These are phyloP conservation scores for Fusarium sp. DNA, from an alignment of 2,329 filamentous ascomycete species.

Conservation along the genomic window DNA sequence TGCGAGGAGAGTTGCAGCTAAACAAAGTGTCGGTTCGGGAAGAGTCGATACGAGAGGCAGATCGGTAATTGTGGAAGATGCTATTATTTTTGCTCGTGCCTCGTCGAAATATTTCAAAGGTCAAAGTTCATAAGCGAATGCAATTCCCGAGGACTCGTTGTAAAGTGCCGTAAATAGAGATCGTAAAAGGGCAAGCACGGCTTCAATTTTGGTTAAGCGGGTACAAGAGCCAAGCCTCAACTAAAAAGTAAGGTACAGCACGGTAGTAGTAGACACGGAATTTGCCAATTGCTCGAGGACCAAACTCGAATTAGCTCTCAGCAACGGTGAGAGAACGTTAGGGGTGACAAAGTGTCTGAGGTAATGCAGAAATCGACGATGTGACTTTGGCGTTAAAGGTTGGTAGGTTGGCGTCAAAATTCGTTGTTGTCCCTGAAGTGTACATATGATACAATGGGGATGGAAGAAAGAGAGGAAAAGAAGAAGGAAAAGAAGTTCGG, in stretches of 20 bases:
- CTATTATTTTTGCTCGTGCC: slow-evolving; percentile 3
- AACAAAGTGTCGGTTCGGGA: slow-evolving; percentile 3
- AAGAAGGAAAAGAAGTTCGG: slow-evolving; percentile 6
- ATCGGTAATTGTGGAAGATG: slow-evolving; percentile 4
- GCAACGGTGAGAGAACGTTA: slow-evolving; percentile 9
- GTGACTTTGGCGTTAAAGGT: slow-evolving; percentile 11
- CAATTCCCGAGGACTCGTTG: slow-evolving; percentile 10
- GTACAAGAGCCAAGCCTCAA: slow-evolving; percentile 22
- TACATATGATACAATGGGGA: slow-evolving; percentile 7
- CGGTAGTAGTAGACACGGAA: neutral
- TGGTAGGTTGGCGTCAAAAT: slow-evolving; percentile 11
- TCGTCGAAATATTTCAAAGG: slow-evolving; percentile 5
- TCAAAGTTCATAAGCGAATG: slow-evolving; percentile 5
- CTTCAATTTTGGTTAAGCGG: slow-evolving; percentile 11
- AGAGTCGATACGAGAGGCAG: neutral
- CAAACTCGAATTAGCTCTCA: slow-evolving; percentile 5
- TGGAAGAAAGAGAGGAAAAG: neutral
- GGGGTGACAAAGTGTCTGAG: neutral
- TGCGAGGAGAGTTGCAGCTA: neutral
- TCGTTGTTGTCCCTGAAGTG: slow-evolving; percentile 9
- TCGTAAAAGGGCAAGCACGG: slow-evolving; percentile 15
- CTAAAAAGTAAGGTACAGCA: slow-evolving; percentile 11
- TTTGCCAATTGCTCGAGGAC: slow-evolving; percentile 1
- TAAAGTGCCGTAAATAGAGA: slow-evolving; percentile 22
- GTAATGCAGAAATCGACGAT: slow-evolving; percentile 4